Evolutionary conservation across 768 basidiomycete species (phyloP).

Genomic region (Tricholomella constricta): DNA sequence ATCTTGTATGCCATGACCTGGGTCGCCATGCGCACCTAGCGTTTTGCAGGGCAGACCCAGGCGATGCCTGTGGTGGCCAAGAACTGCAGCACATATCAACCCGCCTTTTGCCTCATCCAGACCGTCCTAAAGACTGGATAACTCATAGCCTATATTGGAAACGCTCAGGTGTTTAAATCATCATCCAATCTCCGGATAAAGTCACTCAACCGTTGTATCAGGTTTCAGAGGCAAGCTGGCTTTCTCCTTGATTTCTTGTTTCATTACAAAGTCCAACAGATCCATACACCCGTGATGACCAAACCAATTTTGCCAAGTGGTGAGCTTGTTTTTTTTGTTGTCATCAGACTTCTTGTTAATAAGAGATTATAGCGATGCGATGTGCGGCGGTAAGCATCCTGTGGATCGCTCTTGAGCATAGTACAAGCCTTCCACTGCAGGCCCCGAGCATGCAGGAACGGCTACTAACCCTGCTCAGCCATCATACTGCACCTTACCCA

Average conservation of each 20-base stretch:
- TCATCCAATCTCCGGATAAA: constrained; percentile 54
- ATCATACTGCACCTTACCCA: constrained; percentile 55
- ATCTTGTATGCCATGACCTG: constrained; percentile 52
- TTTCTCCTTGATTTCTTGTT: background rate
- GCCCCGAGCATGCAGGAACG: constrained; percentile 49
- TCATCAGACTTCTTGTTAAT: background rate
- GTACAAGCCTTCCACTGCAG: no score
- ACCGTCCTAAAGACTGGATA: constrained; percentile 52
- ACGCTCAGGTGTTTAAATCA: constrained; percentile 45
- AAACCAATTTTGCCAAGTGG: constrained; percentile 56
- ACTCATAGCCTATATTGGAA: constrained; percentile 59
- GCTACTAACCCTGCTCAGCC: constrained; percentile 41
- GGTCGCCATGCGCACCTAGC: constrained; percentile 61
- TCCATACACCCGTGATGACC: constrained; percentile 62
- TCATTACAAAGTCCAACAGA: constrained; percentile 33
- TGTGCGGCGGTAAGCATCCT: background rate
- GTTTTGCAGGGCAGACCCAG: constrained; percentile 48
- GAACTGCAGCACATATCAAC: constrained; percentile 48
- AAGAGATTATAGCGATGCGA: background rate
- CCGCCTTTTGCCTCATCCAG: constrained; percentile 48
- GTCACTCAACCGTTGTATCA: background rate
- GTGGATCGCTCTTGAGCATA: constrained; percentile 16
- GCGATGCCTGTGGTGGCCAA: constrained; percentile 38
- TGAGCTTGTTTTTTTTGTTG: constrained; percentile 37
- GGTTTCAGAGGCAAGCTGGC: background rate